Conservation (phyloP, 2,329 filamentous ascomycete genomes). For the Metarhizium humberi region DNA sequence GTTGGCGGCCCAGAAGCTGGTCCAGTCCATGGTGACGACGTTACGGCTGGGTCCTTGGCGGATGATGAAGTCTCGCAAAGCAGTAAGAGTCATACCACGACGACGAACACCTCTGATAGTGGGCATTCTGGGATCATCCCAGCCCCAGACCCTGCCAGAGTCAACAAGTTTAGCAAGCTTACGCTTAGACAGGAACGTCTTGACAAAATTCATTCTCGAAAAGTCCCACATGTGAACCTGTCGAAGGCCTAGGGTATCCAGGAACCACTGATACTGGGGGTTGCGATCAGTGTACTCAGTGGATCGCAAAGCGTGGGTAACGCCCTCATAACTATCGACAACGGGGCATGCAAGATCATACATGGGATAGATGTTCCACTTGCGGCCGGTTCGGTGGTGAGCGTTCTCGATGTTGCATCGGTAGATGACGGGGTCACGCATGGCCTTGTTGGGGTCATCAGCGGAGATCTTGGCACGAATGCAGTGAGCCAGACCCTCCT, state of each 20-base stretch:
- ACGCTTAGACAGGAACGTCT: conserved; percentile 75
- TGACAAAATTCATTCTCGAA: conserved; percentile 73
- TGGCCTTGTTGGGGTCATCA: conserved; percentile 88
- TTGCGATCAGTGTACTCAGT: conserved; percentile 86
- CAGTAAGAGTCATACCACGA: conserved; percentile 69
- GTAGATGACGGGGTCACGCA: conserved; percentile 96
- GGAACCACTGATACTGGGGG: conserved; percentile 80
- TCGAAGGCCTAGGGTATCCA: conserved; percentile 63
- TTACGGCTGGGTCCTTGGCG: conserved; percentile 79
- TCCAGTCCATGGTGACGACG: conserved; percentile 79
- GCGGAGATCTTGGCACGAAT: conserved; percentile 91
- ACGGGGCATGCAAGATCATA: conserved; percentile 83
- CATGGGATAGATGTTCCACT: conserved; percentile 80
- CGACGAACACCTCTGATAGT: conserved; percentile 72
- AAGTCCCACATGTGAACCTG: conserved; percentile 82
- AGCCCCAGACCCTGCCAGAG: conserved; percentile 66
- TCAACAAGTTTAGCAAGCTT: conserved; percentile 81
- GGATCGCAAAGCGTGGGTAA: conserved; percentile 74
- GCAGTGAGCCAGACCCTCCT: conserved; percentile 75
- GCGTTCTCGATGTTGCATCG: conserved; percentile 63
- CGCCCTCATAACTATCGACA: conserved; percentile 70
- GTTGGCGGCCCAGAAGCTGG: conserved; percentile 62
- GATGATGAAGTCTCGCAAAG: conserved; percentile 74
- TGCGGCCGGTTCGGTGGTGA: conserved; percentile 70
- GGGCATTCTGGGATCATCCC: conserved; percentile 83